Conservation (phyloP, 805 yeast genomes). For the Yarrowia bubula region DNA sequence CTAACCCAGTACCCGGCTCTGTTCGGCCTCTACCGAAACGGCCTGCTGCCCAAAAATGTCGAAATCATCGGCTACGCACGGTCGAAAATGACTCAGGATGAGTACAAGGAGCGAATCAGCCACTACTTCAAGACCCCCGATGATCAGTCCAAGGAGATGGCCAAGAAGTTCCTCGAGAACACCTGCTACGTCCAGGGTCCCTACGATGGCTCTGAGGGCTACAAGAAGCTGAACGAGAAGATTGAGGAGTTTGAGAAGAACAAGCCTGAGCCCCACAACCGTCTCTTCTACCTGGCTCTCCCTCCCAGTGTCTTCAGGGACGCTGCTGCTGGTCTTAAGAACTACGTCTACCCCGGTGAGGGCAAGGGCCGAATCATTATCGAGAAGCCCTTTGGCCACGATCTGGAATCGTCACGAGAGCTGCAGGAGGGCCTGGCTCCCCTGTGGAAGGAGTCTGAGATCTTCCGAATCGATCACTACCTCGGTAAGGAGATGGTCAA, state of each 20-base stretch:
- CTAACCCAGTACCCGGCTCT: slow-evolving; percentile 43
- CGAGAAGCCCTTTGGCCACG: slow-evolving; percentile 97
- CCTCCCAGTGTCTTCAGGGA: slow-evolving; percentile 89
- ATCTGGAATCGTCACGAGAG: slow-evolving; percentile 71
- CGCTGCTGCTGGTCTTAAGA: slow-evolving; percentile 73
- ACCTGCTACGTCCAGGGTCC: slow-evolving; percentile 71
- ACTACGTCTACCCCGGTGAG: slow-evolving; percentile 58
- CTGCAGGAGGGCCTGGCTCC: slow-evolving; percentile 79
- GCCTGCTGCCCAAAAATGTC: slow-evolving; percentile 65
- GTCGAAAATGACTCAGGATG: slow-evolving; percentile 65
- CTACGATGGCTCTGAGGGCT: slow-evolving; percentile 81
- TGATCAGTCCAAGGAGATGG: slow-evolving; percentile 42
- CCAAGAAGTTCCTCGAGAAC: slow-evolving; percentile 62
- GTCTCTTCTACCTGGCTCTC: slow-evolving; percentile 87
- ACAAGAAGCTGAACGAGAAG: slow-evolving; percentile 50
- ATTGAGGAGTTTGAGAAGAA: slow-evolving; percentile 61
- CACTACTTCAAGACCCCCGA: slow-evolving; percentile 59
- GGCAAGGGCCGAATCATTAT: slow-evolving; percentile 82
- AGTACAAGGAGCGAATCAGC: slow-evolving; percentile 64
- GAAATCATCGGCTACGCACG: slow-evolving; percentile 92
- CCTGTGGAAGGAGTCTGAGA: slow-evolving; percentile 83
- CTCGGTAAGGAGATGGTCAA: slow-evolving; percentile 98
- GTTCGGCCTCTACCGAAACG: slow-evolving; percentile 56
- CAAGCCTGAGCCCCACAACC: slow-evolving; percentile 54
- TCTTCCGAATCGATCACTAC: slow-evolving; percentile 95